These are phyloP conservation scores for Nigrospora sphaerica DNA, from an alignment of 2,329 filamentous ascomycete species.

Conservation along the genomic window DNA sequence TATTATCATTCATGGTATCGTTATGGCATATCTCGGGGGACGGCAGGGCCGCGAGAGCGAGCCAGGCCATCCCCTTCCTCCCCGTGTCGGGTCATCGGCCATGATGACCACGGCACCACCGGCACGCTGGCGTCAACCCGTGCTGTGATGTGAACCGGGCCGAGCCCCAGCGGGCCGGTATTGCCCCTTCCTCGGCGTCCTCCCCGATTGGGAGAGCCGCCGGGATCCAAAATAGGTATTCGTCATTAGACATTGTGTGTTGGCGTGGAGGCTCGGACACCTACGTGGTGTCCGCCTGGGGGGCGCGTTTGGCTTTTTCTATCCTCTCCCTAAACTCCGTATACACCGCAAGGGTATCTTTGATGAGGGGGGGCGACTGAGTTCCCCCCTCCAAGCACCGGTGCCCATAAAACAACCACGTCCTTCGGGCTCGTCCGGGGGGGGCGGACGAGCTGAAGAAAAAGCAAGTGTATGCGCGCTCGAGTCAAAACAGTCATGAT, in stretches of 20 bases:
- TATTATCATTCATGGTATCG: no score
- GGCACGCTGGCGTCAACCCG: no score
- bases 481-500: not conserved
- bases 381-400: not conserved
- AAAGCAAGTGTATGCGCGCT: not conserved
- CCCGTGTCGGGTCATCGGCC: no score
- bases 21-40: no score
- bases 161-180: no score
- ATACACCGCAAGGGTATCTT: constrained; percentile 2
- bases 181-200: no score
- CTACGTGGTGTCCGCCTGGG: not conserved
- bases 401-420: not conserved
- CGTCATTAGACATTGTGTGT: constrained; percentile 2
- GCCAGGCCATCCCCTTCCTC: no score
- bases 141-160: no score
- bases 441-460: not conserved
- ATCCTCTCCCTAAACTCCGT: not conserved
- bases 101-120: no score
- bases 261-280: not conserved
- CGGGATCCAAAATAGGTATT: not conserved
- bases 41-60: no score
- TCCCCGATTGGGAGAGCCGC: no score
- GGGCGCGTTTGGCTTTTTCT: not conserved
- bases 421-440: not conserved
- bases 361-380: not conserved